These are phyloP conservation scores for Sclerotinia nivalis DNA, from an alignment of 2,329 filamentous ascomycete species.

Conservation along the genomic window DNA sequence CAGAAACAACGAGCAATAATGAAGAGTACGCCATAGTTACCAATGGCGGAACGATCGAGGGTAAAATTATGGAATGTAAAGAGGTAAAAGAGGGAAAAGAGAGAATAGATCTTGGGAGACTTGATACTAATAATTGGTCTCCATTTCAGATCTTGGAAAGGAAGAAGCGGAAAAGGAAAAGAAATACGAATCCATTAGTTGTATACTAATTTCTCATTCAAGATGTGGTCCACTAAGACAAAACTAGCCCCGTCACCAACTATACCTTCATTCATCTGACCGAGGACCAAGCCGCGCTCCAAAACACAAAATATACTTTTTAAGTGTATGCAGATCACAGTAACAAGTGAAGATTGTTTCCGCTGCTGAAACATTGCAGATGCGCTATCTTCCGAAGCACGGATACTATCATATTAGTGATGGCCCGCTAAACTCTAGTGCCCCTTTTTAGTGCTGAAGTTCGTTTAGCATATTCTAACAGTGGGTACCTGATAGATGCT, in stretches of 20 bases:
- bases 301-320: neutral
- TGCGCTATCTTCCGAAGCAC: neutral
- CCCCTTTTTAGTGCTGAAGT: slow-evolving; percentile 1
- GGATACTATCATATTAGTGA: neutral
- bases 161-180: neutral
- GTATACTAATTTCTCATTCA: neutral
- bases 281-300: neutral
- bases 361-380: slow-evolving; percentile 8
- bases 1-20: slow-evolving; percentile 13
- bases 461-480: neutral
- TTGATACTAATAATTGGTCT: neutral
- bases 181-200: neutral
- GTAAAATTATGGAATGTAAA: neutral
- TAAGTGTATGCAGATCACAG: neutral
- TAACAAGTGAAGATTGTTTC: neutral
- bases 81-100: neutral
- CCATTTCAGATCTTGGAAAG: neutral
- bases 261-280: neutral
- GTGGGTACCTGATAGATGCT: neutral
- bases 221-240: neutral
- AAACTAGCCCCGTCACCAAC: neutral
- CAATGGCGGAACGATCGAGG: neutral
- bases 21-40: slow-evolving; percentile 19
- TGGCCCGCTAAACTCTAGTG: neutral
- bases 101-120: neutral